phyloP scores from a whole-genome alignment of 768 basidiomycete genomes.

The Sarcomyxa edulis region DNA sequence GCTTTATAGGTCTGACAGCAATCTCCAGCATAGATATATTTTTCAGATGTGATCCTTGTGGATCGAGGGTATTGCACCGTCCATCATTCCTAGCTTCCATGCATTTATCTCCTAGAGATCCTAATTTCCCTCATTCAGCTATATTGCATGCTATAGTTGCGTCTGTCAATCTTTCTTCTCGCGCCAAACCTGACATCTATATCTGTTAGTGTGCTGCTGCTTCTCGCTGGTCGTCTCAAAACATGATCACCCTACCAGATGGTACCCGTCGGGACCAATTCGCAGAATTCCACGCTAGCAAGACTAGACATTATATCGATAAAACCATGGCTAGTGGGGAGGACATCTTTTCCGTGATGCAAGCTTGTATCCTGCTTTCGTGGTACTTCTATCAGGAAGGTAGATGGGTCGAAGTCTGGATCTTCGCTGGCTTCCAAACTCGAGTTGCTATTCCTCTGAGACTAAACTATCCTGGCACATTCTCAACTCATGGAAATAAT shows the following conservation, averaged over 20 bases:
- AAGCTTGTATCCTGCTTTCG: constrained; percentile 79
- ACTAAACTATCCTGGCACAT: constrained; percentile 83
- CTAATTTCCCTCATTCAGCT: constrained; percentile 83
- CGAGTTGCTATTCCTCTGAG: constrained; percentile 78
- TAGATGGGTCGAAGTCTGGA: constrained; percentile 89
- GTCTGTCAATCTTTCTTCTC: constrained; percentile 10
- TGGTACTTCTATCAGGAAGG: constrained; percentile 94
- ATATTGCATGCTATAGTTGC: constrained; percentile 87
- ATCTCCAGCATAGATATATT: constrained; percentile 71
- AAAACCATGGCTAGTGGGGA: constrained; percentile 86
- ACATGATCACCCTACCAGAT: constrained; percentile 61
- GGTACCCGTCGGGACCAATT: constrained; percentile 80
- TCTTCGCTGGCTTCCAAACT: constrained; percentile 82
- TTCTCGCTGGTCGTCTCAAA: constrained; percentile 76
- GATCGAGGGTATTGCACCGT: constrained; percentile 78
- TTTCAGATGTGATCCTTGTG: constrained; percentile 85
- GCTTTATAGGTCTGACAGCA: neutral
- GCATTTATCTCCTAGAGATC: constrained; percentile 74
- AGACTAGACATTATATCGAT: constrained; percentile 85
- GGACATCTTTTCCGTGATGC: constrained; percentile 83
- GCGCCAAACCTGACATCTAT: constrained; percentile 12
- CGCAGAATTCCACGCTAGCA: constrained; percentile 82
- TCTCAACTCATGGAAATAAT: constrained; percentile 57
- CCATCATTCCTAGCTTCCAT: constrained; percentile 77
- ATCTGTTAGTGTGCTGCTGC: constrained; percentile 66